phyloP scores from a whole-genome alignment of 106 monocot genomes.

The Apostasia ramifera region DNA sequence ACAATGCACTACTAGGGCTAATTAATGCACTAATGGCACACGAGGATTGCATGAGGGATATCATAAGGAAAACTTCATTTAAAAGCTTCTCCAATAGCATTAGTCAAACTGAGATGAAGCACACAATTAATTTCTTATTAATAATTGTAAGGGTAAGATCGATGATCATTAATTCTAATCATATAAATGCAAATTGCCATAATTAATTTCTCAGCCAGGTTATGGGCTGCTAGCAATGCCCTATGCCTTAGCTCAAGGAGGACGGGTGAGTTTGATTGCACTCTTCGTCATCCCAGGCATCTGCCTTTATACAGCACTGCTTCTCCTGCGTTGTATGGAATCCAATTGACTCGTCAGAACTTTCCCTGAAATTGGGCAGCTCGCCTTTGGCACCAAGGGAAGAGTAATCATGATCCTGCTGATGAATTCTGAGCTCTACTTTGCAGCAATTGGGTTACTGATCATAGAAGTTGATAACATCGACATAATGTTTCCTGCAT shows the following conservation, averaged over 20 bases:
- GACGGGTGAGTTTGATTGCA: slow-evolving; percentile 40
- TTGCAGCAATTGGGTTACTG: slow-evolving; percentile 21
- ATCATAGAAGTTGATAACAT: slow-evolving; percentile 10
- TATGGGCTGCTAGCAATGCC: slow-evolving; percentile 49
- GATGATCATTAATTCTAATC: too few species aligned
- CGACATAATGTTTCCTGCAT: background rate
- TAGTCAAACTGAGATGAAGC: too few species aligned
- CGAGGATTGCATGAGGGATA: too few species aligned
- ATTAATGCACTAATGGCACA: too few species aligned
- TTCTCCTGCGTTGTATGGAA: slow-evolving; percentile 51
- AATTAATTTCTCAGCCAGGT: background rate
- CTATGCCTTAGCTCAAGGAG: slow-evolving; percentile 51
- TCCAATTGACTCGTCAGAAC: slow-evolving; percentile 17
- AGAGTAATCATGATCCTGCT: slow-evolving; percentile 21
- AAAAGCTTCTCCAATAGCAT: too few species aligned
- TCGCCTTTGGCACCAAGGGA: slow-evolving; percentile 49
- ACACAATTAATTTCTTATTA: too few species aligned
- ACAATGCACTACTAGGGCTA: too few species aligned
- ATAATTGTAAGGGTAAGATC: too few species aligned
- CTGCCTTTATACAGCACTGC: slow-evolving; percentile 47
- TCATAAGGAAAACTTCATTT: too few species aligned
- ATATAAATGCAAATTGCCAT: too few species aligned
- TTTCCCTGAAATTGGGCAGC: slow-evolving; percentile 48
- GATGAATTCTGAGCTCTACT: slow-evolving; percentile 58
- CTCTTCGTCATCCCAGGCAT: slow-evolving; percentile 28